Evolutionary conservation across 495 filamentous ascomycete genomes (phyloP).

Genomic region (Paragyromitra xinjiangensis): DNA sequence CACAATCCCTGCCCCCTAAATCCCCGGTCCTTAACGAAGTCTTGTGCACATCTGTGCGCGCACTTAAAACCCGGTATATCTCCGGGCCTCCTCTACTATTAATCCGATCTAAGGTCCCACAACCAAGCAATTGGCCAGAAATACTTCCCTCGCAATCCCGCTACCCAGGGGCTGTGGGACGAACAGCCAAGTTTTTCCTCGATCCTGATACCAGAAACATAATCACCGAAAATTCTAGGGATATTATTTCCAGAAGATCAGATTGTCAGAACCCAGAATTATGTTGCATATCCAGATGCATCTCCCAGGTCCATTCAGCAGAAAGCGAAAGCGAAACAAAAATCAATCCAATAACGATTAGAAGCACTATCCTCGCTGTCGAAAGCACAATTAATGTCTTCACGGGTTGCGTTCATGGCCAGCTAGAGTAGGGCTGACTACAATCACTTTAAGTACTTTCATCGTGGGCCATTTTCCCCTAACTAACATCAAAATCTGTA

Average conservation of each 20-base stretch:
- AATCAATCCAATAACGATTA: neutral
- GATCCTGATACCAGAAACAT: neutral
- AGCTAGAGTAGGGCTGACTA: no score
- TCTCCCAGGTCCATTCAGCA: neutral
- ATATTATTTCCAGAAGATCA: neutral
- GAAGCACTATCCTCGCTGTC: neutral
- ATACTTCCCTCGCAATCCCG: neutral
- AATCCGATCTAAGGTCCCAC: neutral
- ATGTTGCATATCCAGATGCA: neutral
- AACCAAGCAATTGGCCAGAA: neutral
- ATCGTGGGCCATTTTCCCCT: no score
- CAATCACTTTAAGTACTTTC: no score
- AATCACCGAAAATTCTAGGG: neutral
- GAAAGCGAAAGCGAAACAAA: neutral
- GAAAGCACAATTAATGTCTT: neutral
- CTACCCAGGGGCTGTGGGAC: neutral
- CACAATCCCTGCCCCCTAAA: neutral
- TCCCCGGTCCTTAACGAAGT: neutral
- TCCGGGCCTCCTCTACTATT: neutral
- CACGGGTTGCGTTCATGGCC: no score
- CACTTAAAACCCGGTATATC: neutral
- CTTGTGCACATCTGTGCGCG: neutral
- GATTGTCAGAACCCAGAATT: neutral
- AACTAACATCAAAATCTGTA: neutral
- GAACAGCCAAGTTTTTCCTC: neutral